Evolutionary conservation across 208 protist genomes (phyloP).

Genomic region (Acanthamoeba sp.): DNA sequence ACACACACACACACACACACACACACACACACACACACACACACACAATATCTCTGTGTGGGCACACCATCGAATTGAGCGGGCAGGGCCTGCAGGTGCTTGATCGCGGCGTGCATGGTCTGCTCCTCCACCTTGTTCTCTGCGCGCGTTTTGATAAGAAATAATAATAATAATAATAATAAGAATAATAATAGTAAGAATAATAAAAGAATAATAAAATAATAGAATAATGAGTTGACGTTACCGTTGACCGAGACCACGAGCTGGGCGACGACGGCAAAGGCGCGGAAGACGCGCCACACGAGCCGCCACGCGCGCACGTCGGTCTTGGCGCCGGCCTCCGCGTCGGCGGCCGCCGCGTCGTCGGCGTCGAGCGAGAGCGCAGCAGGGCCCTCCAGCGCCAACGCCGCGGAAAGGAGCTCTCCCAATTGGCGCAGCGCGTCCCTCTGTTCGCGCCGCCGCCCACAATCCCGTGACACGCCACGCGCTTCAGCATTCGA

Average conservation of each 20-base stretch:
- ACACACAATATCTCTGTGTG: too few species aligned
- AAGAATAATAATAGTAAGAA: not conserved
- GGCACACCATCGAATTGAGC: not conserved
- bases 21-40: too few species aligned
- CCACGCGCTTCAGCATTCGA: not conserved
- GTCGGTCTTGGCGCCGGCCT: not conserved
- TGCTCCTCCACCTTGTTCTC: conserved; percentile 46
- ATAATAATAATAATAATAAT: not conserved
- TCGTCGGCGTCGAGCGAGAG: conserved; percentile 4
- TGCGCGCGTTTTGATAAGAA: not conserved
- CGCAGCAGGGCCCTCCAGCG: not conserved
- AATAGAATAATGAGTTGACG: too few species aligned
- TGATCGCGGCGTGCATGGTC: not conserved
- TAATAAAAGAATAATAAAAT: too few species aligned
- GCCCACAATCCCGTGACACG: not conserved
- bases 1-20: too few species aligned
- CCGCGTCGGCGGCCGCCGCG: not conserved
- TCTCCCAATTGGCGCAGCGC: not conserved
- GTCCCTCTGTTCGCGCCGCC: not conserved
- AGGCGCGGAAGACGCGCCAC: not conserved
- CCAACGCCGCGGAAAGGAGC: not conserved
- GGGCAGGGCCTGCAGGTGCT: not conserved
- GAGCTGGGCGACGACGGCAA: conserved; percentile 4
- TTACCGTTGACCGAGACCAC: not conserved
- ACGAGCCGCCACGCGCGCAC: conserved; percentile 4